Evolutionary conservation across 2,329 filamentous ascomycete genomes (phyloP).

Genomic region (Penicillium glabrum): DNA sequence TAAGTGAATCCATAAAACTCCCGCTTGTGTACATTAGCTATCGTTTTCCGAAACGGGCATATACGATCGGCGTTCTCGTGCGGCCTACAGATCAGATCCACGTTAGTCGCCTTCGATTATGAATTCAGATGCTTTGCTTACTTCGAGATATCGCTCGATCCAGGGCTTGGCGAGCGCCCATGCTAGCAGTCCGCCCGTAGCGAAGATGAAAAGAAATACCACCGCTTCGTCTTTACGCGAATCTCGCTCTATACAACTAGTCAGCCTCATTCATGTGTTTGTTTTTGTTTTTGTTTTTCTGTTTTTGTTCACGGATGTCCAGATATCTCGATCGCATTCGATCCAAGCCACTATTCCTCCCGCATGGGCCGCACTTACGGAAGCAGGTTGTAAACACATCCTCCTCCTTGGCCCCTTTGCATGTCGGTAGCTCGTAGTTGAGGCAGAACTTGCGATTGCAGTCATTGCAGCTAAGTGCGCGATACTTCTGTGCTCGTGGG

Average conservation of each 20-base stretch:
- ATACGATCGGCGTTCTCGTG: constrained; percentile 51
- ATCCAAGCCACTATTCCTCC: background rate
- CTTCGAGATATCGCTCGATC: constrained; percentile 57
- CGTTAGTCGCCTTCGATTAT: constrained; percentile 1
- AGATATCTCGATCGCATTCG: background rate
- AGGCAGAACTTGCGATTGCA: constrained; percentile 69
- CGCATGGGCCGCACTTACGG: constrained; percentile 40
- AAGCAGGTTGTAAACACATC: constrained; percentile 68
- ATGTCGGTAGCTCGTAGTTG: constrained; percentile 61
- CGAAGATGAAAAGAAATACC: constrained; percentile 65
- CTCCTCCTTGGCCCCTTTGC: constrained; percentile 61
- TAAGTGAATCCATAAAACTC: no score
- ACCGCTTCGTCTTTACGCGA: constrained; percentile 67
- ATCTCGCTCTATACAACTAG: constrained; percentile 54
- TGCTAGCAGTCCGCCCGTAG: constrained; percentile 59
- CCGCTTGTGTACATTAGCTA: background rate
- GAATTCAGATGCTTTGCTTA: constrained; percentile 27
- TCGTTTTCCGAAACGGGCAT: constrained; percentile 47
- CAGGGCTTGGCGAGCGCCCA: constrained; percentile 63
- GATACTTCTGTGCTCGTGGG: constrained; percentile 36
- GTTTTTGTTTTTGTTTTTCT: background rate
- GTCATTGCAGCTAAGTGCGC: constrained; percentile 59
- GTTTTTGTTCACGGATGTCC: background rate
- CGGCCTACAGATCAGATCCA: constrained; percentile 34
- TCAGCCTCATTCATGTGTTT: background rate